Evolutionary conservation across 805 yeast species (phyloP).

Genomic region (Kodamaea sagamina): DNA sequence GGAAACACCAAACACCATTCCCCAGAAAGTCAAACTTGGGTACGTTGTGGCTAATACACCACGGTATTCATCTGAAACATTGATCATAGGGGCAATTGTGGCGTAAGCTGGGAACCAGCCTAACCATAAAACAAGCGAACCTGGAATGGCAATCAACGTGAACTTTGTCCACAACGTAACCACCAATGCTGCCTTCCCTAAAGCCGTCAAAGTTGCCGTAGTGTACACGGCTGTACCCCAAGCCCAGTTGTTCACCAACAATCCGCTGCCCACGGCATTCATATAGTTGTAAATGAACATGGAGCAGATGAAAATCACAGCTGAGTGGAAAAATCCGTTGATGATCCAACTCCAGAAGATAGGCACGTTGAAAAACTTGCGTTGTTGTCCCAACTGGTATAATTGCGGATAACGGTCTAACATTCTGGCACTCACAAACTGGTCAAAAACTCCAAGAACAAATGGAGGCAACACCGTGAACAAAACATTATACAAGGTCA

Average conservation of each 20-base stretch:
- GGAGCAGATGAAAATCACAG: constrained; percentile 74
- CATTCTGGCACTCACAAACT: constrained; percentile 87
- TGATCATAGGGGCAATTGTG: constrained; percentile 75
- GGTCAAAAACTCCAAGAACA: constrained; percentile 95
- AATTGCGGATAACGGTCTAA: constrained; percentile 90
- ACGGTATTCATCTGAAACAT: constrained; percentile 78
- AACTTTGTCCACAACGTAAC: constrained; percentile 95
- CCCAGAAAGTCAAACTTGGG: constrained; percentile 82
- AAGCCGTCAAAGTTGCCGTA: constrained; percentile 80
- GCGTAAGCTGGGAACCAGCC: constrained; percentile 86
- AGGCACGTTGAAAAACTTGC: constrained; percentile 83
- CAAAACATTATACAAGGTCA: constrained; percentile 91
- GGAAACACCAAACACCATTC: constrained; percentile 73
- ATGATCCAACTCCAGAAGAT: constrained; percentile 98
- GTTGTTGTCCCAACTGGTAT: constrained; percentile 85
- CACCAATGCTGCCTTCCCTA: constrained; percentile 93
- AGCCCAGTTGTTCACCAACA: constrained; percentile 83
- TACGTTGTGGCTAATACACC: constrained; percentile 80
- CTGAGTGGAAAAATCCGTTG: constrained; percentile 94
- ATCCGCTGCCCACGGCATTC: constrained; percentile 65
- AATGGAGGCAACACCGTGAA: constrained; percentile 96
- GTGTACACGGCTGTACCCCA: constrained; percentile 94
- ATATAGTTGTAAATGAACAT: constrained; percentile 69
- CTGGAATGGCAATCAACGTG: constrained; percentile 90
- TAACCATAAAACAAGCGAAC: constrained; percentile 84